Evolutionary conservation across 768 basidiomycete species (phyloP).

Genomic region (Russula abietina): DNA sequence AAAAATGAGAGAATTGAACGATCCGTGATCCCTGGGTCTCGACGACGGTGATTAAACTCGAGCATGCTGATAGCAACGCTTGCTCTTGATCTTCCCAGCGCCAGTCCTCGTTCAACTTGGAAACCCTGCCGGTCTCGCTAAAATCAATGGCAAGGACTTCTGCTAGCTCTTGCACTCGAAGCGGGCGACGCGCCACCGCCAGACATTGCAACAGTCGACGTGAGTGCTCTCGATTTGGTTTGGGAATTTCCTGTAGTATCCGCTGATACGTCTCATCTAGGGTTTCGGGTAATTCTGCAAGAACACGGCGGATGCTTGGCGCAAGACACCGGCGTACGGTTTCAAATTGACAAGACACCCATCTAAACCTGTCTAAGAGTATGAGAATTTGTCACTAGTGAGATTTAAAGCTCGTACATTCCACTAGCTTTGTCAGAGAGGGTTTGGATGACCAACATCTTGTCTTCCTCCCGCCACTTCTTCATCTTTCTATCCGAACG

Average conservation of each 20-base stretch:
- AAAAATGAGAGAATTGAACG: neutral
- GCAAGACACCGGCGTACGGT: neutral
- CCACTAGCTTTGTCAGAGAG: neutral
- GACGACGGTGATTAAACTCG: neutral
- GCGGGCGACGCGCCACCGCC: neutral
- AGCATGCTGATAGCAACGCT: neutral
- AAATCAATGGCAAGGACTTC: slow-evolving; percentile 1
- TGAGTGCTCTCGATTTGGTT: neutral
- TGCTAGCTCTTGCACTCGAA: neutral
- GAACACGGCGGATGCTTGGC: neutral
- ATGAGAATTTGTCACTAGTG: neutral
- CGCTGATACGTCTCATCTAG: neutral
- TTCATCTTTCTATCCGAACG: neutral
- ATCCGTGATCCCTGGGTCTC: neutral
- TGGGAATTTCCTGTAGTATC: neutral
- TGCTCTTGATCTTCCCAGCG: slow-evolving; percentile 1
- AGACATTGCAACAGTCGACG: neutral
- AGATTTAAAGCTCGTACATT: neutral
- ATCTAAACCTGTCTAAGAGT: neutral
- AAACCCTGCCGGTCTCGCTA: neutral
- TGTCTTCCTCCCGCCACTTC: neutral
- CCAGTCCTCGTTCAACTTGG: neutral
- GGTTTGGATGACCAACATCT: neutral
- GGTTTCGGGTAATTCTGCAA: neutral
- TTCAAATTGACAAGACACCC: neutral